Evolutionary conservation across 176 grass and related monocot species (phyloP), one percentile per base, ranked within the genome.

Genomic region (Avena insularis): DNA sequence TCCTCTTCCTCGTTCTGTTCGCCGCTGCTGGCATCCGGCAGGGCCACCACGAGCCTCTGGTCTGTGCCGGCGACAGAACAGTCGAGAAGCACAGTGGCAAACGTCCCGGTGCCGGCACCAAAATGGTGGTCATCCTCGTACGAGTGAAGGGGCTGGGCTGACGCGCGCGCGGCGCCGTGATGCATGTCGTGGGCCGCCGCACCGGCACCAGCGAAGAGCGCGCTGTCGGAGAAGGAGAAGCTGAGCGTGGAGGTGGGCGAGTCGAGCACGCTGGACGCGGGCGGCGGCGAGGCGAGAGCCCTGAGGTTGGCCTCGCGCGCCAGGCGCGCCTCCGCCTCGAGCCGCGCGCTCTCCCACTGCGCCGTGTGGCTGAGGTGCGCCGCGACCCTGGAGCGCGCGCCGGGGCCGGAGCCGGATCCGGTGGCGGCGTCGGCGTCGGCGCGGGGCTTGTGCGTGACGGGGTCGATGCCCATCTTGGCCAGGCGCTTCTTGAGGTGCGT

Each of bases 311-410:
- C 68, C 17, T 71, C 36, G 17, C 68, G 36, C 36, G 35, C 67
- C 8, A 71, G 67, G 16, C 36, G 67, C 67, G 67, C 67, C 67
- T 38, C 67, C 16, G 36, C 67, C 67, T 95, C 93, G 38, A 95
- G 93, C 9, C 93, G 86, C 15, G 93, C 90, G 86, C 90, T 92
- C 88, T 95, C 93, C 93, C 93, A 95, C 90, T 95, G 93, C 76
- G 93, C 90, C 55, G 91, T 95, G 90, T 95, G 93, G 88, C 88
- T 95, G 90, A 95, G 90, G 90, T 92, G 91, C 74, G 93, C 90
- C 8, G 78, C 84, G 77, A 61, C 88, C 70, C 86, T 87, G 81
- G 82, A 79, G 11, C 82, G 74, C 79, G 79, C 78, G 33, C 14
- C 56, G 48, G n/a, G 1, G 49, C 16, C 59, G 27, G 16, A 6